Base-by-base conservation (phyloP, 1,284 basidiomycete species). In the Coniophora puteana region DNA sequence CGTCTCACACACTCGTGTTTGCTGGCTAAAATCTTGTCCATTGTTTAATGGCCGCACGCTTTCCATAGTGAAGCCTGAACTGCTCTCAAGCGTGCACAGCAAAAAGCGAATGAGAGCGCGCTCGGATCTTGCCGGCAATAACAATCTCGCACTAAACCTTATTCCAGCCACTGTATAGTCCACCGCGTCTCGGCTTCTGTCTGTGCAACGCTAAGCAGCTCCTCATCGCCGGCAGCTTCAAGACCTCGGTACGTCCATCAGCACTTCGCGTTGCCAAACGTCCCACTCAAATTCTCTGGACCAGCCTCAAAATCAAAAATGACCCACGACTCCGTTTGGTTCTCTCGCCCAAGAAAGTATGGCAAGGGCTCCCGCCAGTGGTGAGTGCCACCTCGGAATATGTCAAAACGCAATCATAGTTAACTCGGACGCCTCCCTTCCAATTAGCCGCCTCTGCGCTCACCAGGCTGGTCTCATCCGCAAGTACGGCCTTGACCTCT, bases 381-480 rank as follows among this genome's bases (percentile, higher is more conserved):
- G 89, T 91, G 65, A 61, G 79, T 65, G 36, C 37, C 20, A 38
- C n/a, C 31, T 40, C 1, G 13, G 12, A 4, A 11, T 17, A 8
- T 8, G 31, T 33, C 21, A 11, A 35, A 32, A 23, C 20, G 18
- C 17, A 36, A 20, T 28, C 20, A 31, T 23, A 6, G 38, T 13
- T 35, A 21, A n/a, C 17, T 8, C 18, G 30, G 12, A 18, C 44
- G 21, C 41, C 23, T 25, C 27, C 35, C 23, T 12, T 26, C 23
- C 40, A n/a, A 49, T 42, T 51, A 93, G 90, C 80, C 92, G 93
- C 64, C 89, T 93, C 63, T 97, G 93, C 65, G 87, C 89, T 36
- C 93, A 97, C 73, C 89, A 90, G 68, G 93, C 92, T 59, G 93
- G 93, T 87, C 82, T 96, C 66, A 92, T 97, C 71, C 89, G 86